Percentiles rank a stretch among this genome's conserved stretches.
Evolutionary conservation across 2,329 filamentous ascomycete species (phyloP).

Genomic region (Ascochyta fabae): DNA sequence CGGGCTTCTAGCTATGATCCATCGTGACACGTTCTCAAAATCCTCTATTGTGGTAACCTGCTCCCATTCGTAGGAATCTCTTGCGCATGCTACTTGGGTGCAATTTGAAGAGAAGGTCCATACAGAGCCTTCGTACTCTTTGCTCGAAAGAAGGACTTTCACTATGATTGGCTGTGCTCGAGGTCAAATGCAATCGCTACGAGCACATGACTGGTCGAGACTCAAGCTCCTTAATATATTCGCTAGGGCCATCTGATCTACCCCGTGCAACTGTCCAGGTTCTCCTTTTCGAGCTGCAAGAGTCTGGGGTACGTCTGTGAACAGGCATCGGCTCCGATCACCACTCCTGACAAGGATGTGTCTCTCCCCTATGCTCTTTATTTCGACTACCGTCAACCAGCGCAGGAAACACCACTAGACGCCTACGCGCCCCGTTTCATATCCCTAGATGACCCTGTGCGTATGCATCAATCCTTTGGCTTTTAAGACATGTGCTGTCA

Average conservation of each 20-base stretch:
- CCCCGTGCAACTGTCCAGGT: constrained; percentile 20
- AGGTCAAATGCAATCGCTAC: constrained; percentile 1
- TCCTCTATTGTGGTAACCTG: too few species aligned
- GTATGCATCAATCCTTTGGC: not conserved
- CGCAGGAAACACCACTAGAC: not conserved
- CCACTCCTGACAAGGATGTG: constrained; percentile 19
- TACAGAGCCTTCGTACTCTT: not conserved
- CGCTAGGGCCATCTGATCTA: constrained; percentile 29
- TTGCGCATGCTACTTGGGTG: not conserved
- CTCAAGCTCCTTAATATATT: constrained; percentile 30
- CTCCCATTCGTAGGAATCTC: not conserved
- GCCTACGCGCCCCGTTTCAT: constrained; percentile 9
- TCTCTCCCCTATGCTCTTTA: constrained; percentile 20
- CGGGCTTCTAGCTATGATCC: not conserved
- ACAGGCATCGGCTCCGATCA: constrained; percentile 27
- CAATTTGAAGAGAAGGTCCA: not conserved
- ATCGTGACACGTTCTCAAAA: not conserved
- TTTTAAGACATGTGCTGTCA: not conserved
- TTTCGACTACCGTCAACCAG: constrained; percentile 18
- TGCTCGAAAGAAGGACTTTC: not conserved
- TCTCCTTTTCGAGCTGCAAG: constrained; percentile 5
- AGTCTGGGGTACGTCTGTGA: constrained; percentile 23
- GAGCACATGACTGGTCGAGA: constrained; percentile 31
- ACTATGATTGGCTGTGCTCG: not conserved
- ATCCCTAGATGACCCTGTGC: constrained; percentile 8